These are phyloP conservation scores for Penicillium sp. DNA, from an alignment of 2,329 filamentous ascomycete genomes.

Conservation along the genomic window DNA sequence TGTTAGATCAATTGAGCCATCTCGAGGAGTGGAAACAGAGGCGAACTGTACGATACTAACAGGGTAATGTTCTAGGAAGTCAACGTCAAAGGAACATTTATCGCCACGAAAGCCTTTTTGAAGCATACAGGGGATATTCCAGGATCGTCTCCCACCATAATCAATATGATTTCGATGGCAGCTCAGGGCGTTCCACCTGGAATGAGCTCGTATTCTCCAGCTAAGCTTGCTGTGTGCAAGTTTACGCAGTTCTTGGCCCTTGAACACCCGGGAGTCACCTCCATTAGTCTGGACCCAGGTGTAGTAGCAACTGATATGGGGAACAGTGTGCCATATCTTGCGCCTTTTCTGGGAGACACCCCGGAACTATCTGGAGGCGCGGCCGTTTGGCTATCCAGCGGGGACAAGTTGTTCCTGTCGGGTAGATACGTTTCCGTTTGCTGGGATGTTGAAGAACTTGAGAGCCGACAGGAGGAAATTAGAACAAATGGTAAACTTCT, in stretches of 20 bases:
- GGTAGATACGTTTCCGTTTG: constrained; percentile 17
- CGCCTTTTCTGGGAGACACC: constrained; percentile 13
- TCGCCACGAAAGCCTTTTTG: constrained; percentile 38
- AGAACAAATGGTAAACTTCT: background rate
- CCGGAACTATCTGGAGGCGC: constrained; percentile 13
- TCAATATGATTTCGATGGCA: constrained; percentile 32
- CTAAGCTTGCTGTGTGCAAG: constrained; percentile 40
- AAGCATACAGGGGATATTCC: constrained; percentile 15
- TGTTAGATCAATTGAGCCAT: background rate
- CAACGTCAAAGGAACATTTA: constrained; percentile 40
- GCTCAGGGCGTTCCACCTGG: constrained; percentile 22
- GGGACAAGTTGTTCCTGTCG: constrained; percentile 17
- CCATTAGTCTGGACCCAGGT: constrained; percentile 39
- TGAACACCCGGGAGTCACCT: constrained; percentile 40
- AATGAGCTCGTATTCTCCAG: constrained; percentile 36
- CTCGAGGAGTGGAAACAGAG: background rate
- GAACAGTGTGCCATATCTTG: constrained; percentile 14
- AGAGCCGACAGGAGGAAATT: constrained; percentile 21
- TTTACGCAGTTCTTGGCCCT: constrained; percentile 35
- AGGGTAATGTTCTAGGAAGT: constrained; percentile 28
- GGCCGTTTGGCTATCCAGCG: constrained; percentile 20
- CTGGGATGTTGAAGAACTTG: constrained; percentile 25
- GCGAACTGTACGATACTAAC: background rate
- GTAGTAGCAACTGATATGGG: constrained; percentile 40
- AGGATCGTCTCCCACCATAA: constrained; percentile 29